Evolutionary conservation across 192 early-diverging fungal genomes (phyloP).

Genomic region (Podila verticillata): DNA sequence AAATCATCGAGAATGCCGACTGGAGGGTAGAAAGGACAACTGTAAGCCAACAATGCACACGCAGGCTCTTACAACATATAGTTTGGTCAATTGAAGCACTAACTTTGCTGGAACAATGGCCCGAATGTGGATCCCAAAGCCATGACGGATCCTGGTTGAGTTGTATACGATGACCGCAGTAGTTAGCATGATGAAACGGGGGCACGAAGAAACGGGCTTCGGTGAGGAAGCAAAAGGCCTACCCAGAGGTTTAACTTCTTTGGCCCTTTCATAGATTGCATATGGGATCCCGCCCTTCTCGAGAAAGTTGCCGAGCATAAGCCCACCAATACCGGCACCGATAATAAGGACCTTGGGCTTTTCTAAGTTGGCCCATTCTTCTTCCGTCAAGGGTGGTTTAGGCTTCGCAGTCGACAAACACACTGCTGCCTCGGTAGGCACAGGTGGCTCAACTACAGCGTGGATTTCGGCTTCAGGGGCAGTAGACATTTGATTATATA

Average conservation of each 20-base stretch:
- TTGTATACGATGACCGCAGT: background rate
- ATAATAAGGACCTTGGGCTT: conserved; percentile 27
- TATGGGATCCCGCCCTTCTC: conserved; percentile 21
- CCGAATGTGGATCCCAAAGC: background rate
- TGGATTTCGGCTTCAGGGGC: background rate
- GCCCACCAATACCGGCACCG: conserved; percentile 27
- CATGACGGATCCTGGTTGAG: background rate
- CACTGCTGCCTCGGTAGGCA: too few species aligned
- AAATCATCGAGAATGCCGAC: conserved; percentile 6
- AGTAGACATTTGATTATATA: too few species aligned
- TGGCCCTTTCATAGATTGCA: conserved; percentile 26
- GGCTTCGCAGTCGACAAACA: too few species aligned
- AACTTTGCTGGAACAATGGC: conserved; percentile 1
- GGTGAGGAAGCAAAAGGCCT: background rate
- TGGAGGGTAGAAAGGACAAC: too few species aligned
- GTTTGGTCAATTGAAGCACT: too few species aligned
- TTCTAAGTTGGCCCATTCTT: background rate
- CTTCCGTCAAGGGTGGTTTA: too few species aligned
- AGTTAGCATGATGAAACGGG: background rate
- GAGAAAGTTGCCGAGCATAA: conserved; percentile 17
- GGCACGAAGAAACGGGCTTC: background rate
- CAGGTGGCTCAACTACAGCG: background rate
- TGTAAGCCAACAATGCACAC: too few species aligned
- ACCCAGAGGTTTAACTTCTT: background rate
- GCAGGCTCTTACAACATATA: too few species aligned